Evolutionary conservation across 495 filamentous ascomycete genomes (phyloP).

Genomic region (Halenospora varia): DNA sequence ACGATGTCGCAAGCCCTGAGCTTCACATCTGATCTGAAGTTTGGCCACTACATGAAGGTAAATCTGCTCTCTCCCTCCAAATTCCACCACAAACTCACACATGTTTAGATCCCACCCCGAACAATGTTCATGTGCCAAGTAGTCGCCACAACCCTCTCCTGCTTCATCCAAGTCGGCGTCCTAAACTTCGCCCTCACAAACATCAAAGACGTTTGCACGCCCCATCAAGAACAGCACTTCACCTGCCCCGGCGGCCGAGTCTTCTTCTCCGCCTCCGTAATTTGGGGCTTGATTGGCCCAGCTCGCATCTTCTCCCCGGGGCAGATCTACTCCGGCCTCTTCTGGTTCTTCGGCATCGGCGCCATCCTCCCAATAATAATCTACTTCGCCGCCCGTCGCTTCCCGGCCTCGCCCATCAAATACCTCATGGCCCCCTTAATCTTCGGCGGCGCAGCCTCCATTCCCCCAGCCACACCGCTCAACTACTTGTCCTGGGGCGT

Average conservation of each 20-base stretch:
- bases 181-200: conserved; percentile 61
- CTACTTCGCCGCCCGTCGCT: conserved; percentile 51
- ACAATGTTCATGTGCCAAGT: conserved; percentile 67
- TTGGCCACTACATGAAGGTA: conserved; percentile 66
- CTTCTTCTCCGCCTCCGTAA: conserved; percentile 65
- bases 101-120: conserved; percentile 47
- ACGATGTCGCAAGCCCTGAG: conserved; percentile 56
- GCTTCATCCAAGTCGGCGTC: conserved; percentile 61
- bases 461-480: conserved; percentile 64
- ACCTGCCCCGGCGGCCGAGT: conserved; percentile 65
- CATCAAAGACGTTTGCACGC: conserved; percentile 58
- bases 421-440: conserved; percentile 58
- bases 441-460: conserved; percentile 59
- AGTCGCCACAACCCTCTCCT: conserved; percentile 60
- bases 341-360: conserved; percentile 61
- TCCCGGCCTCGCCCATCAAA: conserved; percentile 53
- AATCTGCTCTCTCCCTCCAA: conserved; percentile 27
- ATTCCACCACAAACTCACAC: not conserved
- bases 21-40: conserved; percentile 51
- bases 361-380: conserved; percentile 52
- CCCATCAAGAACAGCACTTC: conserved; percentile 57
- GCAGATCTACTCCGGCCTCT: conserved; percentile 60
- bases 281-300: conserved; percentile 68
- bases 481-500: conserved; percentile 61
- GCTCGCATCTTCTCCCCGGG: conserved; percentile 64